phyloP scores from a whole-genome alignment of 164 flowering plant genomes.

The Malania oleifera region DNA sequence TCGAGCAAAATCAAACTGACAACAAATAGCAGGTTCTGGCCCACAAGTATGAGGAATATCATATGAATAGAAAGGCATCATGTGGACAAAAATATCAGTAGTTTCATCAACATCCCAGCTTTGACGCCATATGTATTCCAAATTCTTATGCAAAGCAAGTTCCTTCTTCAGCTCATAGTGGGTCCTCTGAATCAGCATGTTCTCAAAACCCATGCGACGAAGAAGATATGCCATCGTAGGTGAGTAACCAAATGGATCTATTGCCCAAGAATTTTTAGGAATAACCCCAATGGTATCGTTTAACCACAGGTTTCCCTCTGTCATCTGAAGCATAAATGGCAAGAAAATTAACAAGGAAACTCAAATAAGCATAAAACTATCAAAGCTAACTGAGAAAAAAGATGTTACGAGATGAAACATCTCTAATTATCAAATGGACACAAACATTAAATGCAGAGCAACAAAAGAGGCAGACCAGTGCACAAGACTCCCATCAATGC shows the following conservation, averaged over 20 bases:
- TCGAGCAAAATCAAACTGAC: slow-evolving; percentile 98
- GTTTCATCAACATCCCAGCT: slow-evolving; percentile 91
- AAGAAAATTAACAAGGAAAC: slow-evolving; percentile 1
- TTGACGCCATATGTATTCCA: slow-evolving; percentile 95
- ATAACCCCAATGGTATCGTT: slow-evolving; percentile 86
- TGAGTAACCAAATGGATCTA: slow-evolving; percentile 99
- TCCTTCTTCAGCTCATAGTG: slow-evolving; percentile 98
- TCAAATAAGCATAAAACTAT: not conserved
- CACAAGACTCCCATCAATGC: too few relatives aligned
- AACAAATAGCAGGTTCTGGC: slow-evolving; percentile 96
- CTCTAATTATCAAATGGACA: not conserved
- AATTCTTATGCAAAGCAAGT: slow-evolving; percentile 68
- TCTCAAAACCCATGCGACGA: slow-evolving; percentile 97
- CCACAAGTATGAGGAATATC: slow-evolving; percentile 99
- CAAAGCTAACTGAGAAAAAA: not conserved
- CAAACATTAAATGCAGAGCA: not conserved
- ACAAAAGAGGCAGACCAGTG: not conserved
- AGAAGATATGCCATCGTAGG: slow-evolving; percentile 98
- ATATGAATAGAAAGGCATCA: slow-evolving; percentile 99
- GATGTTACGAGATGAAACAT: not conserved
- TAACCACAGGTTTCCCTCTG: slow-evolving; percentile 98
- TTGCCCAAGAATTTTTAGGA: slow-evolving; percentile 98
- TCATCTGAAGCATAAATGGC: slow-evolving; percentile 47
- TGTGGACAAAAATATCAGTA: slow-evolving; percentile 95
- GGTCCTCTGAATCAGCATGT: slow-evolving; percentile 98